A percentile compares a stretch with the other conserved stretches of the same genome.
phyloP scores from a whole-genome alignment of 1,284 basidiomycete genomes.

The Tilletia walkeri region DNA sequence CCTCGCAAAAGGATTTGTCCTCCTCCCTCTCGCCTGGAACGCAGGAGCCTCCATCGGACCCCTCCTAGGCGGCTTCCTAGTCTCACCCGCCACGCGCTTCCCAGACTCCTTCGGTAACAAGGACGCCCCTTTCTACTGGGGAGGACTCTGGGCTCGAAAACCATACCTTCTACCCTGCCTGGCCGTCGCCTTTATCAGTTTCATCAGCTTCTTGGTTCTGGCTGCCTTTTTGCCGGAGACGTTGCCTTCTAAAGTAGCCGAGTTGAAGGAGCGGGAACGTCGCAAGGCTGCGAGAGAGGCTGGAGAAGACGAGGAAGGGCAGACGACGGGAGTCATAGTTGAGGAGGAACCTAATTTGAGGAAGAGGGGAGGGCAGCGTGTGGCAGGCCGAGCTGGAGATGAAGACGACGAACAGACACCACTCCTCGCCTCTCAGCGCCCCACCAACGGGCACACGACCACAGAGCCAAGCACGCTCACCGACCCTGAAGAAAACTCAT shows the following conservation, averaged over 20 bases:
- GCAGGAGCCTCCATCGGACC: constrained; percentile 37
- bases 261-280: constrained; percentile 24
- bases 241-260: constrained; percentile 34
- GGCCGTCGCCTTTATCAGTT: constrained; percentile 47
- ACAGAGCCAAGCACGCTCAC: neutral
- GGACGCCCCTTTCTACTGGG: constrained; percentile 7
- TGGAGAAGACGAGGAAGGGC: neutral
- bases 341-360: neutral
- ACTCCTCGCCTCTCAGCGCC: neutral
- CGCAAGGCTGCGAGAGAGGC: neutral
- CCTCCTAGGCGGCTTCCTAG: constrained; percentile 48
- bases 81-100: constrained; percentile 44
- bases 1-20: constrained; percentile 39
- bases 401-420: neutral
- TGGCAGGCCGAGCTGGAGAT: neutral
- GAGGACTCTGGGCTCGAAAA: constrained; percentile 26
- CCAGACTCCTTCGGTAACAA: constrained; percentile 36
- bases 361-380: neutral
- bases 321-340: neutral
- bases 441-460: neutral
- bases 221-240: constrained; percentile 55
- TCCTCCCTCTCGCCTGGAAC: constrained; percentile 42
- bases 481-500: neutral
- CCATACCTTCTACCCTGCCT: constrained; percentile 57
- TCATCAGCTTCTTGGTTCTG: constrained; percentile 47